Percentiles rank a stretch among this genome's conserved stretches.
Evolutionary conservation across 2,329 filamentous ascomycete species (phyloP).

Genomic region (Ustilaginoidea virens): DNA sequence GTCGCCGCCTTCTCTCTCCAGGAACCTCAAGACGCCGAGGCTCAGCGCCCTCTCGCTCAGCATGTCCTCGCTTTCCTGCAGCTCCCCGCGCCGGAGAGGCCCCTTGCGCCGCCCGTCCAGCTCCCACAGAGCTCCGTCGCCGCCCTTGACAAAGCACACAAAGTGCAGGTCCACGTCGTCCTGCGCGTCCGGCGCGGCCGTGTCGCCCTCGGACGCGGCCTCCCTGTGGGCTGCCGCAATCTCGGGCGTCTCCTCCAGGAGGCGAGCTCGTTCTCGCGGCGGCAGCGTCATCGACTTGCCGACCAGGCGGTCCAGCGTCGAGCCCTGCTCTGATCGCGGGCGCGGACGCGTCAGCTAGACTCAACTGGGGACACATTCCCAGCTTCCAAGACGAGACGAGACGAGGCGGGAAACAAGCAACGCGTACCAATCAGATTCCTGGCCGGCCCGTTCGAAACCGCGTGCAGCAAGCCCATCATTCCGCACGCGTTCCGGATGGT

Average conservation of each 20-base stretch:
- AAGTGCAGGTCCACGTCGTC: constrained; percentile 87
- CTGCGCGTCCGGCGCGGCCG: constrained; percentile 59
- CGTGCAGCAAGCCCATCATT: constrained; percentile 76
- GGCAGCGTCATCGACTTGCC: constrained; percentile 52
- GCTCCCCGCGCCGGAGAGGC: constrained; percentile 36
- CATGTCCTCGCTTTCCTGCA: constrained; percentile 51
- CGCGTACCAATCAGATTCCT: constrained; percentile 41
- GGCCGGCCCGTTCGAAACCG: constrained; percentile 61
- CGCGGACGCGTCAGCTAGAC: no score
- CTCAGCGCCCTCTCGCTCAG: constrained; percentile 60
- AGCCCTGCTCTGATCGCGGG: constrained; percentile 32
- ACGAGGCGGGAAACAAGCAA: constrained; percentile 10
- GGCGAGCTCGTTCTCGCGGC: constrained; percentile 48
- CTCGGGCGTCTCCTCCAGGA: constrained; percentile 62
- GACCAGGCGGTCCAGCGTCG: constrained; percentile 50
- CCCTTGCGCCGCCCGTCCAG: constrained; percentile 44
- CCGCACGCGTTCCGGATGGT: constrained; percentile 92
- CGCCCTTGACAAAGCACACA: constrained; percentile 76
- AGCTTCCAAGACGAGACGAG: background rate
- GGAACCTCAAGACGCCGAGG: constrained; percentile 45
- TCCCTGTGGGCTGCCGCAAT: constrained; percentile 66
- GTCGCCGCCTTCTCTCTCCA: constrained; percentile 39
- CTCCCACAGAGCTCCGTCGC: constrained; percentile 48
- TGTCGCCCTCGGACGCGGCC: constrained; percentile 66
- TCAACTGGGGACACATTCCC: no score